Evolutionary conservation across 2,329 filamentous ascomycete species (phyloP), one percentile per base, ranked within the genome.

Genomic region (Paecilomyces formosus): DNA sequence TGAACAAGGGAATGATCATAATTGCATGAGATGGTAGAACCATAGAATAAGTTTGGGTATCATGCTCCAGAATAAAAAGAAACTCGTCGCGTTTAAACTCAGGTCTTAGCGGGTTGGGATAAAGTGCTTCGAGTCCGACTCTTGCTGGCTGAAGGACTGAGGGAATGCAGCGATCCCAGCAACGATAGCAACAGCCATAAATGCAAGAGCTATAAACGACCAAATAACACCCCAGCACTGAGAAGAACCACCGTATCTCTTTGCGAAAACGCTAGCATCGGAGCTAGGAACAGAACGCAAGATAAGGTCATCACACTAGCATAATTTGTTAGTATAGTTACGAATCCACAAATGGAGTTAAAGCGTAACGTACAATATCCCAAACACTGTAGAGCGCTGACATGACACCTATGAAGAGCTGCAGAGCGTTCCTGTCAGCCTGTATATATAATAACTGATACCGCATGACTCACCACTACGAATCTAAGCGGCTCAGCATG

Each of bases 321-420:
- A 13, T 11, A 55, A 9, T 62, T 55, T 59, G 57, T 54, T 51
- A 62, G 55, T 35, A 58, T 26, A 39, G 8, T 3, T 39, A 11
- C 24, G 58, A 28, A 26, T 26, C 24, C 24, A 26, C 24, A 64
- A 55, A 53, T 49, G 5, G 33, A 22, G 18, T 3, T 54, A 1
- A 5, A 28, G 54, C 13, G 21, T 28, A 58, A 69, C 81, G 74
- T 67, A 82, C 81, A 64, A 92, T 92, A 77, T 92, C 89, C 89
- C 89, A 92, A 4, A 89, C 88, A 63, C 86, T 89, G 73, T 92
- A 92, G 1, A 92, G 81, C 1, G 85, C 87, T 6, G 85, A 88
- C 89, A 92, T 92, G 65, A 92, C 88, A 50, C 89, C 89, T 61
- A 92, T 90, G 67, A 92, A 92, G 28, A 92, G 80, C 77, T 84